phyloP scores from a whole-genome alignment of 371 early-diverging fungal genomes.

The Saksenaea vasiformis region DNA sequence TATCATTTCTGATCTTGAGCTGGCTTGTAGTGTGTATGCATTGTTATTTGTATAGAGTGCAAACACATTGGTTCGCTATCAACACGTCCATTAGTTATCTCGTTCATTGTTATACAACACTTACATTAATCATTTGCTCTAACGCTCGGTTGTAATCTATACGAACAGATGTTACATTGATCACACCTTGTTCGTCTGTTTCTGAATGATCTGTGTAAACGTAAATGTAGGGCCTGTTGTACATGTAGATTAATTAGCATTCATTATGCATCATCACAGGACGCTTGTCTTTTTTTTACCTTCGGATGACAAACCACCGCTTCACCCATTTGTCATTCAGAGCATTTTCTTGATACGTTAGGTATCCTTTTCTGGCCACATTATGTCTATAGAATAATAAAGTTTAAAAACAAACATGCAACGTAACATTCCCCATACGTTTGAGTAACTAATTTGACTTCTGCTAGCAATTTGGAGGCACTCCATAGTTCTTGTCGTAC shows the following conservation, averaged over 20 bases:
- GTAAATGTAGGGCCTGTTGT: conserved; percentile 74
- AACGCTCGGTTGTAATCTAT: conserved; percentile 70
- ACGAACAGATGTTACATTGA: conserved; percentile 73
- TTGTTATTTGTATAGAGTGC: conserved; percentile 80
- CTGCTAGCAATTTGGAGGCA: conserved; percentile 52
- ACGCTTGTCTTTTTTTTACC: conserved; percentile 32
- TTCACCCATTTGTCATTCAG: conserved; percentile 72
- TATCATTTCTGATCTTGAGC: conserved; percentile 67
- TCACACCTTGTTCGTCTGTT: conserved; percentile 68
- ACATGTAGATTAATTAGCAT: background rate
- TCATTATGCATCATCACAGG: background rate
- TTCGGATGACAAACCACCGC: conserved; percentile 83
- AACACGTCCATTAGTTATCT: background rate
- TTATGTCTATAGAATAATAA: conserved; percentile 43
- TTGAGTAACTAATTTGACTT: conserved; percentile 57
- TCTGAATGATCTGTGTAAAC: conserved; percentile 69
- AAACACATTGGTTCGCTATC: conserved; percentile 70
- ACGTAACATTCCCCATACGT: conserved; percentile 37
- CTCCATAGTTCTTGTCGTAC: conserved; percentile 24
- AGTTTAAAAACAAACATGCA: conserved; percentile 1
- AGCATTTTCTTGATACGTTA: conserved; percentile 62
- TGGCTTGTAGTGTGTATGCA: conserved; percentile 76
- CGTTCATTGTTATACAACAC: background rate
- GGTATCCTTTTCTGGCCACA: conserved; percentile 61
- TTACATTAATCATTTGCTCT: conserved; percentile 68